Conservation (phyloP, 2,329 filamentous ascomycete genomes). For the Fusarium coicis region DNA sequence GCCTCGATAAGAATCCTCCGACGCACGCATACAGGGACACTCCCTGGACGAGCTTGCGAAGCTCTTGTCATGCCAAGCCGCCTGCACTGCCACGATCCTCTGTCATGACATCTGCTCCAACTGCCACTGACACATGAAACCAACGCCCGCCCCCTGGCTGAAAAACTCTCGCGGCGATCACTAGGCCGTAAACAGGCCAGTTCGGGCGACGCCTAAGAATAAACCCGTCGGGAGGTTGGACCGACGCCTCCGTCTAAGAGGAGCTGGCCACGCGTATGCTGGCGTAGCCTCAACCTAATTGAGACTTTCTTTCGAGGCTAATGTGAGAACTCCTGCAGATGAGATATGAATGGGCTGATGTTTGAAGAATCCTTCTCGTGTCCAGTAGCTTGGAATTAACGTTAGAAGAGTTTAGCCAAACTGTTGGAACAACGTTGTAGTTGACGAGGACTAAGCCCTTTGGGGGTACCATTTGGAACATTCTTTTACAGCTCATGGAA, state of each 20-base stretch:
- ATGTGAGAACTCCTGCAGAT: constrained; percentile 14
- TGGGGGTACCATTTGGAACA: not conserved
- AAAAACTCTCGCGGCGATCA: constrained; percentile 32
- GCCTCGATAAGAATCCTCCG: constrained; percentile 7
- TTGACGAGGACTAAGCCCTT: not conserved
- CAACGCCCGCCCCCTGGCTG: constrained; percentile 8
- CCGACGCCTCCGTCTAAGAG: constrained; percentile 14
- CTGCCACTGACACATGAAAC: constrained; percentile 27
- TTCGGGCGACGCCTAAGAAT: constrained; percentile 34
- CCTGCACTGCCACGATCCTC: constrained; percentile 36
- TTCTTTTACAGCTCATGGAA: not conserved
- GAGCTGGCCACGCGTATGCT: constrained; percentile 39
- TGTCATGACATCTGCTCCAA: constrained; percentile 14
- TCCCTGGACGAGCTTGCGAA: constrained; percentile 30
- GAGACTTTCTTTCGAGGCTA: not conserved
- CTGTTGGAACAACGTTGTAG: not conserved
- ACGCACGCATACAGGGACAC: constrained; percentile 1
- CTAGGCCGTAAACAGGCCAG: constrained; percentile 28
- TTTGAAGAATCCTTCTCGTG: not conserved
- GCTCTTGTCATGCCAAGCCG: constrained; percentile 26
- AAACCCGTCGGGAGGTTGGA: constrained; percentile 14
- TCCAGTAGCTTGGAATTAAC: not conserved
- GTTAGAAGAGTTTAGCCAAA: not conserved
- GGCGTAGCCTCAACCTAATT: constrained; percentile 28
- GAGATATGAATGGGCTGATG: constrained; percentile 9